A percentile compares a stretch with the other conserved stretches of the same genome.
Evolutionary conservation across 805 yeast species (phyloP).

Genomic region (Saturnispora diversa): DNA sequence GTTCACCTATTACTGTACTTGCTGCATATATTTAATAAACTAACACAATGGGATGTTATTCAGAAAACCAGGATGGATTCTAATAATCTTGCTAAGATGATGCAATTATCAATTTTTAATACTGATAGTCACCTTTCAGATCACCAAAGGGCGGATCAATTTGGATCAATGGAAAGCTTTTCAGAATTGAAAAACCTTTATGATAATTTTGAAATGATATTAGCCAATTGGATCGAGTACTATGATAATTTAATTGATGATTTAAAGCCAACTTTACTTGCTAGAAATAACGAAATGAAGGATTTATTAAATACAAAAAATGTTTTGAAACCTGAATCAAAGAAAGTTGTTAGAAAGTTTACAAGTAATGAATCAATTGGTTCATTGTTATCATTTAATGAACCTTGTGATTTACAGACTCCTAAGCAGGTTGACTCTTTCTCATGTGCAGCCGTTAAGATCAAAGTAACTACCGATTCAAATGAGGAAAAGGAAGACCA

Average conservation of each 20-base stretch:
- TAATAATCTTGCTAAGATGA: slow-evolving; percentile 31
- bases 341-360: slow-evolving; percentile 2
- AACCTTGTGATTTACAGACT: no score
- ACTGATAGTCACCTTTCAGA: slow-evolving; percentile 21
- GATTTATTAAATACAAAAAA: slow-evolving; percentile 16
- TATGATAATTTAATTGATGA: slow-evolving; percentile 13
- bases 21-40: slow-evolving; percentile 22
- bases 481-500: background rate
- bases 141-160: slow-evolving; percentile 7
- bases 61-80: slow-evolving; percentile 32
- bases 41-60: slow-evolving; percentile 20
- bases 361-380: slow-evolving; percentile 4
- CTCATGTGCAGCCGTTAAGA: slow-evolving; percentile 3
- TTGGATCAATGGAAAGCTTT: slow-evolving; percentile 14
- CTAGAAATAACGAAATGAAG: slow-evolving; percentile 11
- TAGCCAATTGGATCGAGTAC: slow-evolving; percentile 24
- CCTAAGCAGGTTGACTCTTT: no score
- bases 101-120: slow-evolving; percentile 32
- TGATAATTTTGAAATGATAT: slow-evolving; percentile 24
- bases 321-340: background rate
- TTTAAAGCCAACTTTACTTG: slow-evolving; percentile 12
- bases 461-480: background rate
- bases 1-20: slow-evolving; percentile 28
- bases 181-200: slow-evolving; percentile 17
- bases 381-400: slow-evolving; percentile 5